Evolutionary conservation across 805 yeast species (phyloP).

Genomic region (Wilhelminamyces savonicus): DNA sequence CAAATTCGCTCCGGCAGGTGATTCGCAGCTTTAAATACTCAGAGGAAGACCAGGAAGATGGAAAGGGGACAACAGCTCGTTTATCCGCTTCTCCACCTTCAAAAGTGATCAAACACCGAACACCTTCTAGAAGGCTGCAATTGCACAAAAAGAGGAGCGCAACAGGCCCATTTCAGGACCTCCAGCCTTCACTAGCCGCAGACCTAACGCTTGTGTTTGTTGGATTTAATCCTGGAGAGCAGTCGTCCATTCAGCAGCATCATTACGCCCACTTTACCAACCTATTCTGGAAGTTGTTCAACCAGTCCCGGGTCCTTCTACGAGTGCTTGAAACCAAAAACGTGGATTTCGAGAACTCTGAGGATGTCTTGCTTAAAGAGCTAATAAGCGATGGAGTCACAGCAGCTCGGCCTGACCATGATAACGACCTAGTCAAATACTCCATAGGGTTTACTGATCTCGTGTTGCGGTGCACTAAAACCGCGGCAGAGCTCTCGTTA

Average conservation of each 20-base stretch:
- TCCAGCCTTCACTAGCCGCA: slow-evolving; percentile 24
- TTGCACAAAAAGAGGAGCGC: too few species aligned
- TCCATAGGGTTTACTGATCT: slow-evolving; percentile 68
- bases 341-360: slow-evolving; percentile 2
- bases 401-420: slow-evolving; percentile 29
- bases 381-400: slow-evolving; percentile 7
- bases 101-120: too few species aligned
- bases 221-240: slow-evolving; percentile 69
- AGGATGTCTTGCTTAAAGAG: slow-evolving; percentile 8
- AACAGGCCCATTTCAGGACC: slow-evolving; percentile 21
- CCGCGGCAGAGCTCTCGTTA: slow-evolving; percentile 46
- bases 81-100: too few species aligned
- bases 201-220: slow-evolving; percentile 44
- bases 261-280: slow-evolving; percentile 70
- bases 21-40: slow-evolving; percentile 1
- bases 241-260: slow-evolving; percentile 56
- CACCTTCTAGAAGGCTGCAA: too few species aligned
- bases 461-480: slow-evolving; percentile 56
- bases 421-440: slow-evolving; percentile 36
- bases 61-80: too few species aligned
- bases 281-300: slow-evolving; percentile 60
- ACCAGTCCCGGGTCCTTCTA: slow-evolving; percentile 41
- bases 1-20: slow-evolving; percentile 1
- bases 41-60: too few species aligned
- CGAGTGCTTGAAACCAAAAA: slow-evolving; percentile 1